Conservation (phyloP, 495 filamentous ascomycete species). For the Aspergillus coremiiformis region DNA sequence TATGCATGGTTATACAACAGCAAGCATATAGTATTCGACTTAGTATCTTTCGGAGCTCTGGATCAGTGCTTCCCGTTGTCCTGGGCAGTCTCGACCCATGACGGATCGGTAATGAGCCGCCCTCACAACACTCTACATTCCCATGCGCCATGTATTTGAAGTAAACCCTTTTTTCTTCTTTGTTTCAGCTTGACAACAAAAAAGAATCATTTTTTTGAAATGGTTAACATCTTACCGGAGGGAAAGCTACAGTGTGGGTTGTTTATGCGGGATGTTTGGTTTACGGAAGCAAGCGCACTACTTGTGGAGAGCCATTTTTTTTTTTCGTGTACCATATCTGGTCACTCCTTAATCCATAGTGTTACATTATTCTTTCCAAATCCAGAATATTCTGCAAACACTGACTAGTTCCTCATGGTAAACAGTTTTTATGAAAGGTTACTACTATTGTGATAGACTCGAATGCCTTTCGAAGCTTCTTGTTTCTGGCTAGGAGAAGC, state of each 20-base stretch:
- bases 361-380: constrained; percentile 3
- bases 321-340: constrained; percentile 7
- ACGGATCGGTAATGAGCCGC: neutral
- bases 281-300: constrained; percentile 11
- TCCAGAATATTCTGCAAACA: neutral
- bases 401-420: neutral
- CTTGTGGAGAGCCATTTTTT: constrained; percentile 4
- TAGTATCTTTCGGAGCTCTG: neutral
- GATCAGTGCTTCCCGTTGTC: neutral
- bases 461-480: neutral
- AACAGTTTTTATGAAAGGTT: neutral
- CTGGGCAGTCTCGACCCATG: neutral
- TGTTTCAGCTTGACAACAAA: constrained; percentile 1
- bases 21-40: neutral
- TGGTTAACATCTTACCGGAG: constrained; percentile 17
- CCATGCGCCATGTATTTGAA: neutral
- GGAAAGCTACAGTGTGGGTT: constrained; percentile 14
- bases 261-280: constrained; percentile 18
- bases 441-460: neutral
- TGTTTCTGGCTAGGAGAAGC: neutral
- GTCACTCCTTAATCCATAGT: constrained; percentile 5
- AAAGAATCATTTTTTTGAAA: constrained; percentile 17
- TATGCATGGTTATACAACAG: neutral
- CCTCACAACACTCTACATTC: neutral
- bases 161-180: neutral